phyloP scores from a whole-genome alignment of 2,329 filamentous ascomycete species.

The Ceratocystis destructans region DNA sequence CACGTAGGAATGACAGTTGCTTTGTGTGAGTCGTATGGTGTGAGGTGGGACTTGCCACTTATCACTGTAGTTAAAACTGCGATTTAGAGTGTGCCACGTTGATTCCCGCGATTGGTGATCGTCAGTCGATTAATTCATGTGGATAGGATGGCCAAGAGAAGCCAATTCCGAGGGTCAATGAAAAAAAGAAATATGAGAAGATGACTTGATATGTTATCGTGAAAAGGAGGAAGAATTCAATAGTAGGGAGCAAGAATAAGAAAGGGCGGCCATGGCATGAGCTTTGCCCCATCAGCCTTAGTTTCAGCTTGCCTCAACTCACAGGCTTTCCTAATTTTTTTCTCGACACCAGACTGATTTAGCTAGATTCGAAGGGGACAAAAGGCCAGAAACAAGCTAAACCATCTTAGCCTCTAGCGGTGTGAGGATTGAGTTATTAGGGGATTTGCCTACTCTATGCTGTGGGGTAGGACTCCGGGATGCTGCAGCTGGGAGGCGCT shows the following conservation, averaged over 20 bases:
- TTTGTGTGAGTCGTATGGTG: background rate
- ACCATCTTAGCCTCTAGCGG: background rate
- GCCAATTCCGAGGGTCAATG: background rate
- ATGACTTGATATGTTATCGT: background rate
- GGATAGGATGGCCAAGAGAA: background rate
- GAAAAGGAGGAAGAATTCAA: background rate
- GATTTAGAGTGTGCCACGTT: background rate
- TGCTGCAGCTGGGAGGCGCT: too few species aligned
- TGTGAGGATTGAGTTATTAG: background rate
- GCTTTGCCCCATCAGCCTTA: constrained; percentile 1
- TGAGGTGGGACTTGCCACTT: too few species aligned
- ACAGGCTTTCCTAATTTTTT: background rate
- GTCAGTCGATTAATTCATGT: background rate
- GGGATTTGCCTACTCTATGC: too few species aligned
- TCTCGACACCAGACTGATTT: background rate
- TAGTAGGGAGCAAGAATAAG: background rate
- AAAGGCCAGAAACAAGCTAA: background rate
- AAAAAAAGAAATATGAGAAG: background rate
- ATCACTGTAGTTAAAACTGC: too few species aligned
- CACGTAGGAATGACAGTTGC: background rate
- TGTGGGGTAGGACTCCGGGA: too few species aligned
- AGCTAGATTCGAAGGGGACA: background rate
- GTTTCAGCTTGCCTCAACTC: background rate
- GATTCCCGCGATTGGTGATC: background rate
- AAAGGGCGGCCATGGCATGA: background rate